Evolutionary conservation across 371 early-diverging fungal species (phyloP).

Genomic region (Batrachochytrium dendrobatidis): DNA sequence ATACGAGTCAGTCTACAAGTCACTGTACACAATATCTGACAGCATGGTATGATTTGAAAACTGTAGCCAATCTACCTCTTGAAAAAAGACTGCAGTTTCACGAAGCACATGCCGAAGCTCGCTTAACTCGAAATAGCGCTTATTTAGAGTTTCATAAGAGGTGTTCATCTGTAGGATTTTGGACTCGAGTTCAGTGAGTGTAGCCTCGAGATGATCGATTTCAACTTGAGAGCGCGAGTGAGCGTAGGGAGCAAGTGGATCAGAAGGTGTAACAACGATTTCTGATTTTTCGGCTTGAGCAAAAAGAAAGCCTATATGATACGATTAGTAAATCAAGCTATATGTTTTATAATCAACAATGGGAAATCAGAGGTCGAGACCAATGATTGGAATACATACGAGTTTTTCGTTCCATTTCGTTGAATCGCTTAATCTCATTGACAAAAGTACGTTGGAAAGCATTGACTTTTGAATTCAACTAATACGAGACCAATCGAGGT

Average conservation of each 20-base stretch:
- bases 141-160: constrained; percentile 78
- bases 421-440: constrained; percentile 79
- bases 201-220: constrained; percentile 87
- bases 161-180: constrained; percentile 81
- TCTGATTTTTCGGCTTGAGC: constrained; percentile 73
- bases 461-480: constrained; percentile 89
- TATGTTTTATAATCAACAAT: neutral
- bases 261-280: constrained; percentile 49
- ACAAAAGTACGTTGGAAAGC: constrained; percentile 97
- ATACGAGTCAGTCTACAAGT: neutral
- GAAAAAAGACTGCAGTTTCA: constrained; percentile 78
- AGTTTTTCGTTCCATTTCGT: constrained; percentile 90
- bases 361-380: neutral
- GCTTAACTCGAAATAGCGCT: constrained; percentile 76
- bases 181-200: constrained; percentile 69
- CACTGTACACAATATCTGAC: neutral
- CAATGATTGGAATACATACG: constrained; percentile 46
- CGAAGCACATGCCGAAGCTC: constrained; percentile 85
- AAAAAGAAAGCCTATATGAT: constrained; percentile 69
- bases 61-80: constrained; percentile 30
- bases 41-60: neutral
- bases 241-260: constrained; percentile 21
- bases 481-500: constrained; percentile 2
- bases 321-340: neutral
- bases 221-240: constrained; percentile 83